Evolutionary conservation across 2,329 filamentous ascomycete genomes (phyloP).

Genomic region (Herpotrichia juniperi): DNA sequence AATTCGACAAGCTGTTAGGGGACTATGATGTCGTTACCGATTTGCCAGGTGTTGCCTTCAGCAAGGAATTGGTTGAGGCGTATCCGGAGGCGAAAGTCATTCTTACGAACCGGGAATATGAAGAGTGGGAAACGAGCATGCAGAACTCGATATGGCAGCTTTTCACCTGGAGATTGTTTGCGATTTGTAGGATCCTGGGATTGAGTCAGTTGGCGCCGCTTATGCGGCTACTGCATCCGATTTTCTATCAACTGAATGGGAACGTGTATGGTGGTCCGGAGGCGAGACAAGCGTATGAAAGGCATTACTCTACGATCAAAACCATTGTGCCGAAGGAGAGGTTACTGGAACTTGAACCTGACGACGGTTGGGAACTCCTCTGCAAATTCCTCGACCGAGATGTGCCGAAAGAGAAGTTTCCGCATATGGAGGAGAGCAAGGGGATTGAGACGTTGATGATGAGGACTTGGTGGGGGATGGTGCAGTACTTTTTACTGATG

Average conservation of each 20-base stretch:
- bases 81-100: slow-evolving; percentile 44
- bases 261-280: slow-evolving; percentile 28
- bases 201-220: slow-evolving; percentile 31
- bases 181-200: slow-evolving; percentile 20
- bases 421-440: slow-evolving; percentile 26
- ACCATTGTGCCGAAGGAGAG: slow-evolving; percentile 23
- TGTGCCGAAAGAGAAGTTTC: slow-evolving; percentile 26
- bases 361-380: slow-evolving; percentile 32
- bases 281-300: slow-evolving; percentile 27
- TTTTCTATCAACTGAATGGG: slow-evolving; percentile 29
- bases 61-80: slow-evolving; percentile 32
- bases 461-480: slow-evolving; percentile 27
- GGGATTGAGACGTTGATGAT: slow-evolving; percentile 24
- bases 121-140: slow-evolving; percentile 34
- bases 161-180: slow-evolving; percentile 29
- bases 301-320: slow-evolving; percentile 32
- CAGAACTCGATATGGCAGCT: slow-evolving; percentile 31
- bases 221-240: slow-evolving; percentile 25
- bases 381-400: slow-evolving; percentile 33
- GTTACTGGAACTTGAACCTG: slow-evolving; percentile 34
- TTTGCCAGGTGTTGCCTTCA: slow-evolving; percentile 35
- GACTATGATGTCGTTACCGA: slow-evolving; percentile 47
- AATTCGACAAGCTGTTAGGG: slow-evolving; percentile 56
- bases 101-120: slow-evolving; percentile 34
- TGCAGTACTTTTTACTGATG: slow-evolving; percentile 25